Conservation (phyloP, 106 monocot genomes). For the Chionographis japonica region DNA sequence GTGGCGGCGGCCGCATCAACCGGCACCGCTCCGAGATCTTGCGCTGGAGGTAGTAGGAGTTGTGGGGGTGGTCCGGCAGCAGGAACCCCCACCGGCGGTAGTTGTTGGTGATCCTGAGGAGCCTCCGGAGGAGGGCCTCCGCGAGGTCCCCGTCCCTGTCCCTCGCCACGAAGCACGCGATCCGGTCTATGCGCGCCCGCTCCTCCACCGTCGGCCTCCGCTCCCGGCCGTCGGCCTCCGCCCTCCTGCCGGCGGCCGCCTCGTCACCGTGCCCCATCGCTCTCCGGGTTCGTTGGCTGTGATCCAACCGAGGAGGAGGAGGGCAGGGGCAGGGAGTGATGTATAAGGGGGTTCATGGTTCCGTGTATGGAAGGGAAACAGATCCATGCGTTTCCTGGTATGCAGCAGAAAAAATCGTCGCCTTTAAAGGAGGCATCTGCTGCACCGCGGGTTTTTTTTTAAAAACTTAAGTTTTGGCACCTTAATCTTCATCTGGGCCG, state of each 20-base stretch:
- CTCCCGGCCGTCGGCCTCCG: not conserved
- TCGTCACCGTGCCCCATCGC: not conserved
- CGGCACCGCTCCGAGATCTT: slow-evolving; percentile 64
- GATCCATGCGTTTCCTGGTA: too few species aligned
- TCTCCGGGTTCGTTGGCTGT: not conserved
- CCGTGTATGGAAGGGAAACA: too few species aligned
- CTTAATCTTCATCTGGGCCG: too few species aligned
- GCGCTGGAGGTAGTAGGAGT: slow-evolving; percentile 41
- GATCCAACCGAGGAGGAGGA: too few species aligned
- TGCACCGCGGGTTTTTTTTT: too few species aligned
- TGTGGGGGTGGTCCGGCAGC: slow-evolving; percentile 44
- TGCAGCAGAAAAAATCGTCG: too few species aligned
- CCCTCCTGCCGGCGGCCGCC: not conserved
- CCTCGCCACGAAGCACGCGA: slow-evolving; percentile 43
- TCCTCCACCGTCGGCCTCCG: slow-evolving; percentile 23
- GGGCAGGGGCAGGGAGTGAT: too few species aligned
- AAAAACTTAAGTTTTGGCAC: too few species aligned
- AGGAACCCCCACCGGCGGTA: slow-evolving; percentile 64
- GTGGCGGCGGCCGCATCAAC: slow-evolving; percentile 10
- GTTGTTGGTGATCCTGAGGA: slow-evolving; percentile 36
- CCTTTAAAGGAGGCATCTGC: too few species aligned
- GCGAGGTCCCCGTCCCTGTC: slow-evolving; percentile 30
- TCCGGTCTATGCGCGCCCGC: slow-evolving; percentile 33
- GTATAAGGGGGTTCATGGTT: too few species aligned
- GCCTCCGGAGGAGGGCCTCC: slow-evolving; percentile 37